Evolutionary conservation across 305 asterid species (phyloP).

Genomic region (Solanum hybrid): DNA sequence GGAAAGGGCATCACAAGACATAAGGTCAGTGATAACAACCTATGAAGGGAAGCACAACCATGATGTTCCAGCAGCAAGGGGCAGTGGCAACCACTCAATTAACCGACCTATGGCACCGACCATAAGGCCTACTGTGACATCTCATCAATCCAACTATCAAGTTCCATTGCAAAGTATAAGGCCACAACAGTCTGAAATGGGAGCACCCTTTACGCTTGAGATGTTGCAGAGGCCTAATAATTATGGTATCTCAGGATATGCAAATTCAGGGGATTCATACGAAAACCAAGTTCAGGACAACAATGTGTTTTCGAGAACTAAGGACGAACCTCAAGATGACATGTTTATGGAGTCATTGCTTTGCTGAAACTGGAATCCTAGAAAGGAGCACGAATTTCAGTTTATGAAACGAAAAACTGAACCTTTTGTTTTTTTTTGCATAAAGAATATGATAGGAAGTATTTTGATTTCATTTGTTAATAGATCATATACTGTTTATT

Average conservation of each 20-base stretch:
- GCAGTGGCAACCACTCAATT: slow-evolving; percentile 35
- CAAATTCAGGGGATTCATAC: slow-evolving; percentile 17
- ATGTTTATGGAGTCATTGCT: slow-evolving; percentile 42
- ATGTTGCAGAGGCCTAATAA: slow-evolving; percentile 32
- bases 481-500: slow-evolving; percentile 7
- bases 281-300: slow-evolving; percentile 15
- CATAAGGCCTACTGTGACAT: slow-evolving; percentile 31
- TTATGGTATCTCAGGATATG: slow-evolving; percentile 27
- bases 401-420: neutral
- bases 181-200: slow-evolving; percentile 13
- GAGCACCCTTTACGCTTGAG: slow-evolving; percentile 31
- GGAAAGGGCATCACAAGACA: slow-evolving; percentile 63
- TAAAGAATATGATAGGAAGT: neutral
- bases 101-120: slow-evolving; percentile 25
- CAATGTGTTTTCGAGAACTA: slow-evolving; percentile 27
- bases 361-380: slow-evolving; percentile 16
- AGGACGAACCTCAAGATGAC: slow-evolving; percentile 59
- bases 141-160: slow-evolving; percentile 25
- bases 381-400: neutral
- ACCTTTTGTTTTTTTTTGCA: neutral
- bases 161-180: slow-evolving; percentile 17
- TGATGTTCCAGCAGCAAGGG: slow-evolving; percentile 71
- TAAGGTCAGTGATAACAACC: slow-evolving; percentile 60
- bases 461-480: slow-evolving; percentile 26
- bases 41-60: slow-evolving; percentile 91